phyloP scores from a whole-genome alignment of 768 basidiomycete species.

The Bullera alba region DNA sequence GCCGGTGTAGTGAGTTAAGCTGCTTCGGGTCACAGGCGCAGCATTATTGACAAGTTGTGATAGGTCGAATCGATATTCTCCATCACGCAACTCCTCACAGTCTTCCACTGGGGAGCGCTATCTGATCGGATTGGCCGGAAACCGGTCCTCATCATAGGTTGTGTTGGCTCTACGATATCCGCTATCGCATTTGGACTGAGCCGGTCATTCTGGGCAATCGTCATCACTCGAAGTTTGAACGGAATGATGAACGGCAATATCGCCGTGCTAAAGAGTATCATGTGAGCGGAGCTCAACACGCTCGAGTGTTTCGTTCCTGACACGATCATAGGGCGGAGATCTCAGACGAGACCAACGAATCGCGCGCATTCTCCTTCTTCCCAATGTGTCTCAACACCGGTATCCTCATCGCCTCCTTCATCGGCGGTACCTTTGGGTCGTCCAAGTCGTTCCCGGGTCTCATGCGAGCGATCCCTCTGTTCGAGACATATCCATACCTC shows the following conservation, averaged over 20 bases:
- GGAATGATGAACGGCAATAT: conserved; percentile 34
- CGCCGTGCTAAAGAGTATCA: conserved; percentile 27
- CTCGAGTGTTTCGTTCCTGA: background rate
- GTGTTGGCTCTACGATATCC: conserved; percentile 25
- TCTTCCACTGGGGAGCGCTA: conserved; percentile 34
- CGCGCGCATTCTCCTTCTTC: conserved; percentile 34
- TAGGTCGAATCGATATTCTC: conserved; percentile 38
- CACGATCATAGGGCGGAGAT: conserved; percentile 31
- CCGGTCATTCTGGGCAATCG: conserved; percentile 19
- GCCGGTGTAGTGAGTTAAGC: conserved; percentile 26
- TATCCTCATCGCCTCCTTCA: conserved; percentile 26
- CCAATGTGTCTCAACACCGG: conserved; percentile 29
- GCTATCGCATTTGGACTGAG: conserved; percentile 33
- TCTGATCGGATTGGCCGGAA: conserved; percentile 31
- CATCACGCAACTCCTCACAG: conserved; percentile 27
- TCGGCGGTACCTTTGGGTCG: conserved; percentile 25
- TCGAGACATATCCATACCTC: conserved; percentile 28
- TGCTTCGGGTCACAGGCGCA: too few species aligned
- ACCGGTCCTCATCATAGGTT: conserved; percentile 28
- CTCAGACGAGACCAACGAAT: conserved; percentile 32
- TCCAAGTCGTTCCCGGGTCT: conserved; percentile 8
- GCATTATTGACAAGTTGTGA: background rate
- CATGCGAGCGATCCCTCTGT: conserved; percentile 16
- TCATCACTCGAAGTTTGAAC: conserved; percentile 21
- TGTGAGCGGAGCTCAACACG: conserved; percentile 15